phyloP scores from a whole-genome alignment of 495 filamentous ascomycete genomes.

The Penicillium canariense region DNA sequence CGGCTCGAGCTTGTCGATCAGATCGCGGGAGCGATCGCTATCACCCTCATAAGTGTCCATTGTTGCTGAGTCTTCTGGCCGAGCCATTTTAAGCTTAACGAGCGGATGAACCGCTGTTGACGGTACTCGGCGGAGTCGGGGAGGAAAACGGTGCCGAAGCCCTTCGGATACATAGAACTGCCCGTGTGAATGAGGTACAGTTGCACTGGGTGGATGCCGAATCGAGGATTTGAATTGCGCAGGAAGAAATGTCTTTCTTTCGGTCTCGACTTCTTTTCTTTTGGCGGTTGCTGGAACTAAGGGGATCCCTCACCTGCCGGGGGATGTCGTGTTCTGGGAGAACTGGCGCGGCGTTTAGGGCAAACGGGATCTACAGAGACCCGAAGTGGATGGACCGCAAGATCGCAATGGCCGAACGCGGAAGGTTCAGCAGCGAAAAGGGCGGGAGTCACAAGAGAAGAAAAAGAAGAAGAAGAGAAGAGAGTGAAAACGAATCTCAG shows the following conservation, averaged over 20 bases:
- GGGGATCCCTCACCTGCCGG: not conserved
- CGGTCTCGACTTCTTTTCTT: not conserved
- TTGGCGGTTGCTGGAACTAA: not conserved
- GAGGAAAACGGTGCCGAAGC: slow-evolving; percentile 21
- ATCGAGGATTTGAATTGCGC: not conserved
- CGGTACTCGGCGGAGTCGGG: slow-evolving; percentile 33
- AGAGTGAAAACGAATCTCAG: not conserved
- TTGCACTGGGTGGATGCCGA: not conserved
- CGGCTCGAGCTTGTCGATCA: slow-evolving; percentile 25
- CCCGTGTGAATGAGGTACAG: not conserved
- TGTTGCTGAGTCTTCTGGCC: slow-evolving; percentile 24
- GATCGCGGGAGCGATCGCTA: slow-evolving; percentile 19
- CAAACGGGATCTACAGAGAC: slow-evolving; percentile 10
- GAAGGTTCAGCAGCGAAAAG: not conserved
- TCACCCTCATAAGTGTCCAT: slow-evolving; percentile 15
- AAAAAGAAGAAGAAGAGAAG: slow-evolving; percentile 5
- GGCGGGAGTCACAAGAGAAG: not conserved
- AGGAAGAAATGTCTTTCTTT: not conserved
- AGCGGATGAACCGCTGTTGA: slow-evolving; percentile 40
- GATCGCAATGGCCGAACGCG: not conserved
- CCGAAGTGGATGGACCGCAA: not conserved
- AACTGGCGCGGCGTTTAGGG: slow-evolving; percentile 11
- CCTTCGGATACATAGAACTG: slow-evolving; percentile 38
- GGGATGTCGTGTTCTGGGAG: not conserved
- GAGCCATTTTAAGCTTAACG: slow-evolving; percentile 41